phyloP scores from a whole-genome alignment of 129 eudicot species.

The Solidago caesia region DNA sequence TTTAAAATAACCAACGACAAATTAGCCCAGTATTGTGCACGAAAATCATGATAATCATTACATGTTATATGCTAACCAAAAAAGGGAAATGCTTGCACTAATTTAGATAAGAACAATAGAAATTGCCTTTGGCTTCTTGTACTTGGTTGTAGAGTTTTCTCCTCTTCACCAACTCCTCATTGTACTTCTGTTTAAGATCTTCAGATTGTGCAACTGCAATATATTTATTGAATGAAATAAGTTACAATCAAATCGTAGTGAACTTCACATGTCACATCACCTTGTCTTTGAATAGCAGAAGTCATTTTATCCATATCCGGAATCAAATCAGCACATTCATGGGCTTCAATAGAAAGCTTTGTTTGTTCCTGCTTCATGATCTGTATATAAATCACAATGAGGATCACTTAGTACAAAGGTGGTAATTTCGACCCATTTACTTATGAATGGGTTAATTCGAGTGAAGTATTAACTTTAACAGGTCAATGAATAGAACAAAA shows the following conservation, averaged over 20 bases:
- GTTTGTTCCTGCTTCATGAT: conserved; percentile 41
- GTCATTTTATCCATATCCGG: conserved; percentile 38
- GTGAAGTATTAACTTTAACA: not conserved
- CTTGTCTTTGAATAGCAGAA: conserved; percentile 36
- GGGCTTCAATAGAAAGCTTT: conserved; percentile 39
- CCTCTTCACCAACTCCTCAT: conserved; percentile 41
- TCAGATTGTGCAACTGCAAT: conserved; percentile 39
- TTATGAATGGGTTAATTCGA: not conserved
- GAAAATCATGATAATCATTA: not conserved
- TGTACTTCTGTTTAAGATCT: conserved; percentile 43
- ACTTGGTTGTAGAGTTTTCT: conserved; percentile 42
- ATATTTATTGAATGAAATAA: not conserved
- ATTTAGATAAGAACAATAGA: too few relatives aligned
- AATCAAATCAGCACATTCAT: conserved; percentile 35
- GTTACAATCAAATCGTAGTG: not conserved
- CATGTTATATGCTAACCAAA: not conserved
- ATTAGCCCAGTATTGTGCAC: not conserved
- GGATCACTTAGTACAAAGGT: not conserved
- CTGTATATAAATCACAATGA: conserved; percentile 26
- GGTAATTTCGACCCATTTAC: not conserved
- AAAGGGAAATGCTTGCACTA: not conserved
- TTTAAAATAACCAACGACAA: too few relatives aligned
- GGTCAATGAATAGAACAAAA: not conserved
- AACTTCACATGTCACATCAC: conserved; percentile 19
- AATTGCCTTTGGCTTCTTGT: conserved; percentile 42